Evolutionary conservation across 2,329 filamentous ascomycete genomes (phyloP).

Genomic region (Septoria petroselini): DNA sequence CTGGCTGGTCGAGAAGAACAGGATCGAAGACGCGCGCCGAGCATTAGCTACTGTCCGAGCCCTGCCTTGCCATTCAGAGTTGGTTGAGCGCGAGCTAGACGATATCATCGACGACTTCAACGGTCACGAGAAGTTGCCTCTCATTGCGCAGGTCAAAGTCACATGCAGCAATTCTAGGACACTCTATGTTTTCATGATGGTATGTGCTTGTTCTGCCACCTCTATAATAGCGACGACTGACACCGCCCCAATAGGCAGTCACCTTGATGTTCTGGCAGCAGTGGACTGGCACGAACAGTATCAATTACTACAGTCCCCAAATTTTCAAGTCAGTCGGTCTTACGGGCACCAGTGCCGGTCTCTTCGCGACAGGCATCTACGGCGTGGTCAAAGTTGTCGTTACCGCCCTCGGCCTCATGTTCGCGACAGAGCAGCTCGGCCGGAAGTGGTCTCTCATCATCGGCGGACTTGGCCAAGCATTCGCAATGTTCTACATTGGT

Average conservation of each 20-base stretch:
- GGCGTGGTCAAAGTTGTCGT: conserved; percentile 48
- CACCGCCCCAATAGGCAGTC: conserved; percentile 36
- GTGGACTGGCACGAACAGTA: conserved; percentile 38
- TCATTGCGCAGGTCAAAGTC: conserved; percentile 40
- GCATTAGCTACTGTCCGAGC: conserved; percentile 42
- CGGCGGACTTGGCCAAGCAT: conserved; percentile 44
- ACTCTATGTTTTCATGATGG: conserved; percentile 42
- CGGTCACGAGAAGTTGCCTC: conserved; percentile 43
- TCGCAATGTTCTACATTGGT: conserved; percentile 46
- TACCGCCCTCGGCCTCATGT: conserved; percentile 45
- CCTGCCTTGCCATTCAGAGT: conserved; percentile 37
- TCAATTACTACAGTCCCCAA: conserved; percentile 47
- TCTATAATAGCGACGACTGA: not conserved
- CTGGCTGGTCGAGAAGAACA: conserved; percentile 54
- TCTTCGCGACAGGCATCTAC: conserved; percentile 50
- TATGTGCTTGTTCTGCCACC: not conserved
- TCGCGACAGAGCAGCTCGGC: conserved; percentile 47
- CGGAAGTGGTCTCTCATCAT: conserved; percentile 47
- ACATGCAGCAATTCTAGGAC: conserved; percentile 41
- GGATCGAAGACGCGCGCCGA: conserved; percentile 45
- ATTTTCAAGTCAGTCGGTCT: conserved; percentile 47
- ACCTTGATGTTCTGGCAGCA: conserved; percentile 25
- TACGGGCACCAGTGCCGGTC: conserved; percentile 38
- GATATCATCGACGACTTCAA: conserved; percentile 47
- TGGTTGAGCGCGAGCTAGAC: conserved; percentile 42